Percentiles rank a stretch among this genome's conserved stretches.
Conservation (phyloP, 306 rosid genomes). For the Malus sylvestris region DNA sequence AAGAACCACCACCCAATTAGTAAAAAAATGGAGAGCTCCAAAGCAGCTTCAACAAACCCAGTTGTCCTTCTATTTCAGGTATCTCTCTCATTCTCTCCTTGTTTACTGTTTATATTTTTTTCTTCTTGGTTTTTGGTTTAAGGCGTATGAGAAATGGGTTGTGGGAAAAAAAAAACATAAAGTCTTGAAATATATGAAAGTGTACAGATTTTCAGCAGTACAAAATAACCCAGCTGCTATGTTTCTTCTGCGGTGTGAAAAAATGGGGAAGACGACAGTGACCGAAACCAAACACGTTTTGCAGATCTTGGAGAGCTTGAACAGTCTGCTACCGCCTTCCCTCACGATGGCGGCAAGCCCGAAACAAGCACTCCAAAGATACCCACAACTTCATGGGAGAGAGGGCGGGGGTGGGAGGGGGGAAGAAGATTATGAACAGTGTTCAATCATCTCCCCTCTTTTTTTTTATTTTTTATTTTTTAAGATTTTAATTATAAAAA, state of each 20-base stretch:
- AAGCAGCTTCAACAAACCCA: slow-evolving; percentile 36
- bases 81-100: not conserved
- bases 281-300: slow-evolving; percentile 44
- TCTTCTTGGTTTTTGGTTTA: not conserved
- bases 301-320: slow-evolving; percentile 43
- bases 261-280: slow-evolving; percentile 61
- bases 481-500: too few relatives aligned
- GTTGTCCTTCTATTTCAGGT: slow-evolving; percentile 51
- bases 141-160: not conserved
- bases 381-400: too few relatives aligned
- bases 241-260: slow-evolving; percentile 16
- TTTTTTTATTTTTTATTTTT: too few relatives aligned
- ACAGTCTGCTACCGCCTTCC: too few relatives aligned
- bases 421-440: too few relatives aligned
- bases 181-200: not conserved
- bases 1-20: not conserved
- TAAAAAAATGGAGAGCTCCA: slow-evolving; percentile 62
- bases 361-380: too few relatives aligned
- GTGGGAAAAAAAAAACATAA: not conserved
- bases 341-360: too few relatives aligned
- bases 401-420: too few relatives aligned
- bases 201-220: not conserved
- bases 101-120: not conserved
- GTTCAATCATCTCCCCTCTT: too few relatives aligned
- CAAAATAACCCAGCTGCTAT: slow-evolving; percentile 15